These are phyloP conservation scores for Tulasnella sp. DNA, from an alignment of 768 basidiomycete genomes.

Conservation along the genomic window DNA sequence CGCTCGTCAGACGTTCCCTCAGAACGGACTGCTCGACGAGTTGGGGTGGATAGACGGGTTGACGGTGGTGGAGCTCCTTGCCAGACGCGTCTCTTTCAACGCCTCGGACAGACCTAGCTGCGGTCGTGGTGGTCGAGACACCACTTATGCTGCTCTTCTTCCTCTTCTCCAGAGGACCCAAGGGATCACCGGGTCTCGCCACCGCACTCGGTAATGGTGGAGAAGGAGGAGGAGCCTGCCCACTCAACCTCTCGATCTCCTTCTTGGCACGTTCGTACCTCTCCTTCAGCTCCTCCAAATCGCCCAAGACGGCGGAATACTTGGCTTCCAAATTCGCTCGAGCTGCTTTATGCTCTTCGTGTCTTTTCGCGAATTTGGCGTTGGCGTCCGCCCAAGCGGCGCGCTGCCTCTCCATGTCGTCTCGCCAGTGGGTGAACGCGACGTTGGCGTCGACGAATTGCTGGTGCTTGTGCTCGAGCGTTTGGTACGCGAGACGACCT, in stretches of 20 bases:
- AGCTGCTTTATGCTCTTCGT: slow-evolving; percentile 20
- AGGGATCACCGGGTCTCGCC: neutral
- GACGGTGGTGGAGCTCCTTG: neutral
- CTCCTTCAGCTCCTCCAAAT: slow-evolving; percentile 20
- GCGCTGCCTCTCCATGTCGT: slow-evolving; percentile 14
- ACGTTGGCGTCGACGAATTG: slow-evolving; percentile 21
- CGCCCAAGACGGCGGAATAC: slow-evolving; percentile 9
- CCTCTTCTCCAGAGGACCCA: neutral
- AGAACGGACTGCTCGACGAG: slow-evolving; percentile 20
- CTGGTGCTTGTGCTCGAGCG: slow-evolving; percentile 18
- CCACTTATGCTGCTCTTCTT: neutral
- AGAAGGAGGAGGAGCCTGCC: neutral
- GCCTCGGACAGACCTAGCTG: neutral
- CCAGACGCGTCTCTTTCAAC: neutral
- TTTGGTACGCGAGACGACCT: neutral
- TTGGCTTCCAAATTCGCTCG: slow-evolving; percentile 17
- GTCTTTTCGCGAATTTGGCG: slow-evolving; percentile 20
- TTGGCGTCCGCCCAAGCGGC: slow-evolving; percentile 20
- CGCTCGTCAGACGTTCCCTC: slow-evolving; percentile 17
- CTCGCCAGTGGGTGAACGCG: slow-evolving; percentile 20
- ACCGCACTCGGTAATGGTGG: slow-evolving; percentile 12
- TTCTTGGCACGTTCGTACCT: slow-evolving; percentile 11
- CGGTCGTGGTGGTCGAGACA: neutral
- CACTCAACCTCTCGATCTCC: slow-evolving; percentile 12
- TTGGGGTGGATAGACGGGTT: slow-evolving; percentile 8